These are phyloP conservation scores for Tulasnella calospora DNA, from an alignment of 768 basidiomycete species.

Conservation along the genomic window DNA sequence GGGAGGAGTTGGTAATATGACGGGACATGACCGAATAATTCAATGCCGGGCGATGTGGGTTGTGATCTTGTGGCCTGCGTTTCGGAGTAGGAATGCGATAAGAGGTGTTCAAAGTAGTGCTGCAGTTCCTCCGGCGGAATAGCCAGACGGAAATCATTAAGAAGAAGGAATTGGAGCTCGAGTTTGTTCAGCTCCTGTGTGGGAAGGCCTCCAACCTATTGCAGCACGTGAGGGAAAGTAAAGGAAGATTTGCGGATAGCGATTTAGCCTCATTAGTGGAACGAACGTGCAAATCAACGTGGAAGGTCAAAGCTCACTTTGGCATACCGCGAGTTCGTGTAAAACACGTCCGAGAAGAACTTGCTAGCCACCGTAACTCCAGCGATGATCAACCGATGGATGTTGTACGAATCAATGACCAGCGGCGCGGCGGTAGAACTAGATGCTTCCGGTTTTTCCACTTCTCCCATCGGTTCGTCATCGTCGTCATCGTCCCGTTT, in stretches of 20 bases:
- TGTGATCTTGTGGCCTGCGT: background rate
- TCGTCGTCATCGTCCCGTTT: background rate
- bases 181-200: conserved; percentile 90
- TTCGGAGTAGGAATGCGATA: conserved; percentile 43
- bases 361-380: conserved; percentile 99
- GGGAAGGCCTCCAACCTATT: conserved; percentile 90
- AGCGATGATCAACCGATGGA: conserved; percentile 93
- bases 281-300: conserved; percentile 4
- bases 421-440: conserved; percentile 36
- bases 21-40: conserved; percentile 12
- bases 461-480: conserved; percentile 9
- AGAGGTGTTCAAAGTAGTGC: conserved; percentile 84
- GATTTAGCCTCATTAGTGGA: conserved; percentile 15
- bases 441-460: conserved; percentile 1
- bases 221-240: background rate
- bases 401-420: conserved; percentile 94
- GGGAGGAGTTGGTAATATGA: conserved; percentile 3
- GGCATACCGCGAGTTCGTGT: conserved; percentile 97
- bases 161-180: conserved; percentile 91
- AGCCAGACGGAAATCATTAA: conserved; percentile 90
- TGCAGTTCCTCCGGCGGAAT: conserved; percentile 91
- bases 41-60: background rate
- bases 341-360: conserved; percentile 98
- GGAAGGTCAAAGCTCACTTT: conserved; percentile 56
- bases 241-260: background rate